Evolutionary conservation across 208 protist species (phyloP), one percentile per base, ranked within the genome.

Genomic region (Balamuthia mandrillaris): DNA sequence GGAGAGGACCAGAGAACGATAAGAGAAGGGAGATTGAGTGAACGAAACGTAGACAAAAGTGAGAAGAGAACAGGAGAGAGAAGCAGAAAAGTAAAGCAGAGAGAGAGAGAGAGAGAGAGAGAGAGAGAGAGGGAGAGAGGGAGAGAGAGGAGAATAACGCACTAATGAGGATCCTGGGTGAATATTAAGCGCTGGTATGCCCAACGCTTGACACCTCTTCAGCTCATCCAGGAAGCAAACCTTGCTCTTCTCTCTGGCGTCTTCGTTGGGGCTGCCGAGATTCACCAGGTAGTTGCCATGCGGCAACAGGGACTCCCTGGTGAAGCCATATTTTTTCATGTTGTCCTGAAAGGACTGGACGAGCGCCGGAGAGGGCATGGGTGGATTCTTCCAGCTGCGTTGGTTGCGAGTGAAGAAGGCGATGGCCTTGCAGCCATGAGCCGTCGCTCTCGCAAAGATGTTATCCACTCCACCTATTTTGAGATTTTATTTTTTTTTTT

Each of bases 111-210:
- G n/a, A n/a, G 18, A n/a, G n/a, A n/a, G n/a, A n/a, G n/a, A n/a
- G n/a, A n/a, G n/a, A n/a, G n/a, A n/a, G n/a, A n/a, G n/a, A n/a
- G n/a, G n/a, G n/a, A n/a, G n/a, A n/a, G n/a, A n/a, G n/a, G n/a
- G n/a, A n/a, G n/a, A n/a, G n/a, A n/a, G n/a, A n/a, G n/a, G n/a
- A n/a, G n/a, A n/a, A n/a, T n/a, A n/a, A n/a, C n/a, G n/a, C n/a
- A n/a, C n/a, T n/a, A n/a, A n/a, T n/a, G 78, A 70, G 3, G 88
- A 90, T 4, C 89, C 89, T 33, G 89, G 89, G 63, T 91, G 89
- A 14, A 91, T 84, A 27, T 91, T 91, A 35, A 79, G 86, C 33
- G 51, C 49, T 18, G 1, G 10, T 2, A 90, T 68, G 0, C 88
- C 88, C 18, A 91, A 45, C 29, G 35, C 3, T 44, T 91, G 47